Conservation (phyloP, 208 protist genomes). For the Acanthamoeba divionensis region DNA sequence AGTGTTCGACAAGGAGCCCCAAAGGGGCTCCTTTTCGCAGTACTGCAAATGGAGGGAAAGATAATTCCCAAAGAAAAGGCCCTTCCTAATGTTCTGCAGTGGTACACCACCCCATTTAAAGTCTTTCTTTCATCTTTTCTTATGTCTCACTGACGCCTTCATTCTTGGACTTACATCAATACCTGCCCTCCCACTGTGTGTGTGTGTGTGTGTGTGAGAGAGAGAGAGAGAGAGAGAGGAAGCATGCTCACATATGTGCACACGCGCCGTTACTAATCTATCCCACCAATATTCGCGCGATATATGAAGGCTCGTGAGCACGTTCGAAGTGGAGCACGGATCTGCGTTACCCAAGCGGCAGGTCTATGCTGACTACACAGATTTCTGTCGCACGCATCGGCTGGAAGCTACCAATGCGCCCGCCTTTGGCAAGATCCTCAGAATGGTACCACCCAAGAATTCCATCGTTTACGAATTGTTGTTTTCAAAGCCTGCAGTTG, state of each 20-base stretch:
- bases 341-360: background rate
- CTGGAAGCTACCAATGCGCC: slow-evolving; percentile 27
- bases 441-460: background rate
- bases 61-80: slow-evolving; percentile 10
- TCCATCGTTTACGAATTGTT: no score
- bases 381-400: background rate
- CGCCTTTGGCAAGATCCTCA: slow-evolving; percentile 46
- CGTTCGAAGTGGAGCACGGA: background rate
- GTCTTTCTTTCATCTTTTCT: background rate
- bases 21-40: no score
- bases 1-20: no score
- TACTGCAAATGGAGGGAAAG: background rate
- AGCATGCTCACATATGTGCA: no score
- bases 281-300: background rate
- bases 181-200: background rate
- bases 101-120: background rate
- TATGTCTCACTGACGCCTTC: no score
- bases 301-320: background rate
- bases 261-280: no score
- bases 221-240: no score
- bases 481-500: no score
- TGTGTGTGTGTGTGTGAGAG: background rate
- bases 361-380: background rate
- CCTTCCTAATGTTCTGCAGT: background rate
- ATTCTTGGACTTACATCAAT: no score